Evolutionary conservation across 2,329 filamentous ascomycete species (phyloP).

Genomic region (Fusarium secorum): DNA sequence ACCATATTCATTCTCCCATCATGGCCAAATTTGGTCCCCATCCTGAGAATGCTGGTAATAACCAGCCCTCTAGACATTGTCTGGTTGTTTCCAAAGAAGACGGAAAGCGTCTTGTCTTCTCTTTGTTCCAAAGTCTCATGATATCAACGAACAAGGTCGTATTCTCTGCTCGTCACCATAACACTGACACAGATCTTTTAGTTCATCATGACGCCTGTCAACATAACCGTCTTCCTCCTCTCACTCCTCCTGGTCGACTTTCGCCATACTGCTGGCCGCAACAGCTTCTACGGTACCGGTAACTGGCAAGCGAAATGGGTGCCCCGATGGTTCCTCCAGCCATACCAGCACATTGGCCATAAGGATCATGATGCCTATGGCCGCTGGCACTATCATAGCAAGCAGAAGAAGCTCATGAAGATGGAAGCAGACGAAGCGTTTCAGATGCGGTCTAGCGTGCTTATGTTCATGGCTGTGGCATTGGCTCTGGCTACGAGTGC

Average conservation of each 20-base stretch:
- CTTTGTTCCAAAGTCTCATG: not conserved
- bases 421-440: slow-evolving; percentile 72
- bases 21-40: slow-evolving; percentile 21
- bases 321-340: slow-evolving; percentile 45
- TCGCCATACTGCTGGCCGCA: slow-evolving; percentile 61
- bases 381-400: slow-evolving; percentile 60
- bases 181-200: slow-evolving; percentile 41
- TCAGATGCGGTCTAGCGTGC: slow-evolving; percentile 63
- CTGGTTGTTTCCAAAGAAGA: not conserved
- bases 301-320: slow-evolving; percentile 41
- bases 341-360: slow-evolving; percentile 47
- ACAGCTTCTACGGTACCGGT: slow-evolving; percentile 46
- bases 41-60: slow-evolving; percentile 7
- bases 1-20: not conserved
- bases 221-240: slow-evolving; percentile 70
- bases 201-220: slow-evolving; percentile 66
- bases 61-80: slow-evolving; percentile 23
- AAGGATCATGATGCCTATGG: slow-evolving; percentile 35
- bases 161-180: not conserved
- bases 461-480: slow-evolving; percentile 56
- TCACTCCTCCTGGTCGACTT: slow-evolving; percentile 71
- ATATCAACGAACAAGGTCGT: not conserved
- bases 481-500: slow-evolving; percentile 13
- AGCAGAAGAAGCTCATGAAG: slow-evolving; percentile 67
- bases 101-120: not conserved